Percentiles rank a stretch among this genome's conserved stretches.
phyloP scores from a whole-genome alignment of 139 green algal species.

The Tetraselmis chui region DNA sequence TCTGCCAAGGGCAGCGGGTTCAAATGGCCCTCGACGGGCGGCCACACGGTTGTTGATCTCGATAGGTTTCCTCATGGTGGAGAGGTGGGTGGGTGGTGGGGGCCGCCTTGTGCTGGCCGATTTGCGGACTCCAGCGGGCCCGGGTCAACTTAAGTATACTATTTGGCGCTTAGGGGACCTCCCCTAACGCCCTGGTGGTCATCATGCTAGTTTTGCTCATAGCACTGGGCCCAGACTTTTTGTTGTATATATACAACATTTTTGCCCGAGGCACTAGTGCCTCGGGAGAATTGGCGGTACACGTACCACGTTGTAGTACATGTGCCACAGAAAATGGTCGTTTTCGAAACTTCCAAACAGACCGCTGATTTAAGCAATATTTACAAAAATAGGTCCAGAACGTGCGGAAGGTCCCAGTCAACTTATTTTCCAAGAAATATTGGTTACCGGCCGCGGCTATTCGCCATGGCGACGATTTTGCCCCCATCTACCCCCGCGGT shows the following conservation, averaged over 20 bases:
- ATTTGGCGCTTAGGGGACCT: neutral
- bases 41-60: neutral
- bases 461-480: too few relatives aligned
- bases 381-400: too few relatives aligned
- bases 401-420: too few relatives aligned
- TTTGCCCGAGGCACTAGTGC: neutral
- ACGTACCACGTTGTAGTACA: too few relatives aligned
- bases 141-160: neutral
- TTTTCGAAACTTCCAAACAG: too few relatives aligned
- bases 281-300: too few relatives aligned
- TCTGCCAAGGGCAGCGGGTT: neutral
- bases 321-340: too few relatives aligned
- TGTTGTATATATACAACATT: neutral
- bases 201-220: neutral
- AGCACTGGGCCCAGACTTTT: neutral
- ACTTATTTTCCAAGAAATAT: too few relatives aligned
- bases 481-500: too few relatives aligned
- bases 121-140: neutral
- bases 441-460: too few relatives aligned
- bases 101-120: neutral
- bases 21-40: neutral
- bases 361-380: too few relatives aligned
- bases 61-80: neutral
- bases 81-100: neutral
- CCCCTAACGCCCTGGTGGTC: neutral